Conservation (phyloP, 176 grass and related monocot species). For the Olyra latifolia region DNA sequence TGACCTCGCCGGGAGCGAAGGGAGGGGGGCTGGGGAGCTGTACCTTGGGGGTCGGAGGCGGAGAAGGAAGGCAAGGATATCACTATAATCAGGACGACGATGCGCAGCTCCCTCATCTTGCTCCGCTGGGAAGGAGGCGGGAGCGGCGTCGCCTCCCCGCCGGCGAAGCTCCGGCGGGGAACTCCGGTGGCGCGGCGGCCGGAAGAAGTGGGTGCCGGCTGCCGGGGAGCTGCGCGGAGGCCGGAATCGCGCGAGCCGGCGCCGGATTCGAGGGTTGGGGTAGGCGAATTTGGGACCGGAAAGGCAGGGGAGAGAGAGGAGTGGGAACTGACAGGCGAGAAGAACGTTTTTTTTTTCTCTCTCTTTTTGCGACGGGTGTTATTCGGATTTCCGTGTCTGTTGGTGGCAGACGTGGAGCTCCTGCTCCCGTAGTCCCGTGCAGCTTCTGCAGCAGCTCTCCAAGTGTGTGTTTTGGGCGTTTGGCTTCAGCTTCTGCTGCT, state of each 20-base stretch:
- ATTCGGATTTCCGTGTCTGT: conserved; percentile 14
- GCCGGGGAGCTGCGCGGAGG: background rate
- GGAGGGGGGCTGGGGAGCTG: background rate
- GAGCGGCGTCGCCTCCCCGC: background rate
- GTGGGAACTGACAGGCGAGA: background rate
- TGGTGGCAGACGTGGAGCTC: background rate
- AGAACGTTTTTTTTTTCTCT: background rate
- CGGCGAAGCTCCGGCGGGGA: background rate
- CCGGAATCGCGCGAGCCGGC: background rate
- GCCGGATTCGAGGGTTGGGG: background rate
- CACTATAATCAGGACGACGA: conserved; percentile 5
- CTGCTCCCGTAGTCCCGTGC: too few relatives aligned
- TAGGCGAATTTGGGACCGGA: background rate
- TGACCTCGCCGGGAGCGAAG: background rate
- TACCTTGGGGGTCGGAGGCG: conserved; percentile 49
- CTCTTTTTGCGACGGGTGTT: background rate
- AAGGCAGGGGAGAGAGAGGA: background rate
- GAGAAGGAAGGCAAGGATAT: conserved; percentile 33
- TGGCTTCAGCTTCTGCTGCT: too few relatives aligned
- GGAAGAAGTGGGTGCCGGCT: background rate
- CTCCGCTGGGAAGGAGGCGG: background rate
- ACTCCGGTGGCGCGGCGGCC: background rate
- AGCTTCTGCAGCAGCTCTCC: too few relatives aligned
- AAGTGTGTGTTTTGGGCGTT: too few relatives aligned
- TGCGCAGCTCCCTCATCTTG: conserved; percentile 15